Evolutionary conservation across 179 eudicot genomes (phyloP), one percentile per base, ranked within the genome.

Genomic region (Pouteria campechiana): DNA sequence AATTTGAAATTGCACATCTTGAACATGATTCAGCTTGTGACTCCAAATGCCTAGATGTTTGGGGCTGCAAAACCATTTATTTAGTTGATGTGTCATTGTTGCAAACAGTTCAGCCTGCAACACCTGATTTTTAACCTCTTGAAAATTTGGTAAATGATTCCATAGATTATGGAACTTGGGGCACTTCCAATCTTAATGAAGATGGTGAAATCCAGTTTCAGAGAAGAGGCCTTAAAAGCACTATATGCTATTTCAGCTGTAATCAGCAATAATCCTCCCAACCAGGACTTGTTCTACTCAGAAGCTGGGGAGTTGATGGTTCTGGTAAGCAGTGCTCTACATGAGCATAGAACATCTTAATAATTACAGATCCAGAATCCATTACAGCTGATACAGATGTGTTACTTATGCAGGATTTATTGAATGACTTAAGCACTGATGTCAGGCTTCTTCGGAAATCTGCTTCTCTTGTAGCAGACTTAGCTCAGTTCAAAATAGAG

Each of bases 201-300:
- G 68, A 78, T 85, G 93, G 81, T 73, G 45, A 73, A 43, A 32
- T 81, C 97, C 44, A 70, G 75, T 62, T 54, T 18, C 50, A 59
- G 22, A 21, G 93, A 81, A 58, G 97, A 85, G 67, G 95, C 93
- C 57, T 63, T 25, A 43, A 89, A 81, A 69, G 95, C 97, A 19
- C 46, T 89, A 43, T 78, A 59, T 72, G 97, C 97, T 31, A 60
- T 89, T 67, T 89, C 97, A 49, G 89, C 97, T 37, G 60, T 85
- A 61, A 66, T 85, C 54, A 76, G 95, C 64, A 85, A 85, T 55
- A 85, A 81, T 62, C 18, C 57, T 9, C 49, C 55, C 44, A 89
- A 81, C 32, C 86, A 74, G 50, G 63, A 74, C 46, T 46, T 58
- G 36, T 89, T 89, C 54, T 76, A 69, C 37, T 64, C 67, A 23